Percentiles rank a stretch among this genome's conserved stretches.
Conservation (phyloP, 1,139 yeast genomes). For the Eremothecium sinecaudum region DNA sequence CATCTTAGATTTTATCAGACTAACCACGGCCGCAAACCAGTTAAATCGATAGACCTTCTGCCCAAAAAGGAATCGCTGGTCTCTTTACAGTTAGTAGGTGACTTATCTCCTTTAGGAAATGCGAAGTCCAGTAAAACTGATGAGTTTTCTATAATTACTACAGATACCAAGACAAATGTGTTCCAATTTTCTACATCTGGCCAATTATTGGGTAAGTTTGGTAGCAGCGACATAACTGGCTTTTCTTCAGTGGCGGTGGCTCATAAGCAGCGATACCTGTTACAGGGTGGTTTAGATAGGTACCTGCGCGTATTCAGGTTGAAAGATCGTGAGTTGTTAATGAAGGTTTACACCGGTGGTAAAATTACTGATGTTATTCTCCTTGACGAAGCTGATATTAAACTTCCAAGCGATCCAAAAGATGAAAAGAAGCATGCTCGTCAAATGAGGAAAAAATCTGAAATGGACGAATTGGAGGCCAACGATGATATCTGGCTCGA, state of each 20-base stretch:
- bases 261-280: constrained; percentile 28
- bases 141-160: constrained; percentile 19
- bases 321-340: constrained; percentile 47
- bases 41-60: constrained; percentile 30
- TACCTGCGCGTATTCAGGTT: constrained; percentile 70
- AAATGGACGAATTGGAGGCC: constrained; percentile 11
- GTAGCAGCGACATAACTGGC: constrained; percentile 39
- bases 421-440: constrained; percentile 11
- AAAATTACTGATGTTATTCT: constrained; percentile 54
- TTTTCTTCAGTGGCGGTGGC: constrained; percentile 31
- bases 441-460: constrained; percentile 11
- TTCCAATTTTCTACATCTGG: constrained; percentile 45
- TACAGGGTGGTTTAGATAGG: constrained; percentile 79
- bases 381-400: constrained; percentile 31
- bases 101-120: constrained; percentile 20
- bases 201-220: constrained; percentile 35
- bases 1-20: constrained; percentile 51
- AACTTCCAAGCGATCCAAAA: constrained; percentile 13
- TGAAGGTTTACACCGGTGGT: constrained; percentile 67
- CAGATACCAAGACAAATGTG: constrained; percentile 32
- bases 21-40: constrained; percentile 50
- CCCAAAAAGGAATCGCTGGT: constrained; percentile 30
- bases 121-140: constrained; percentile 12
- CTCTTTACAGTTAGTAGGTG: constrained; percentile 11
- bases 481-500: constrained; percentile 15